Conservation (phyloP, 768 basidiomycete species). For the Lactifluus pinguis region DNA sequence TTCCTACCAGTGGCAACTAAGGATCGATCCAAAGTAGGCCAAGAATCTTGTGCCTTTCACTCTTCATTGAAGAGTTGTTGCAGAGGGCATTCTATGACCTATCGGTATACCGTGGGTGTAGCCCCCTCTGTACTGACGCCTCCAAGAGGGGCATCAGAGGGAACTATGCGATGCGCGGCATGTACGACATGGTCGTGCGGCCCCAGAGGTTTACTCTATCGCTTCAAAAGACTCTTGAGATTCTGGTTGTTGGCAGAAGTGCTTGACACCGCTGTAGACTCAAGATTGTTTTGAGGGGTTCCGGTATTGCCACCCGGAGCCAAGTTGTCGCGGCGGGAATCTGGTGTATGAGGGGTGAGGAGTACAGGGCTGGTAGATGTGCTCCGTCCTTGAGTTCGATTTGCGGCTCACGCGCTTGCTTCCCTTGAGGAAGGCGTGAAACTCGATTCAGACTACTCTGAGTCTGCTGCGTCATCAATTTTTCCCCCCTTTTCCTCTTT, state of each 20-base stretch:
- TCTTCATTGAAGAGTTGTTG: background rate
- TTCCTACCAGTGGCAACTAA: background rate
- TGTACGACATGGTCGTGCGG: background rate
- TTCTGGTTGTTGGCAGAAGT: too few species aligned
- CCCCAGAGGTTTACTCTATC: background rate
- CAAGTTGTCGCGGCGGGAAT: background rate
- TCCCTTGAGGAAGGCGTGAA: constrained; percentile 25
- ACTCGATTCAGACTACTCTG: constrained; percentile 71
- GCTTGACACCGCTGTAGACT: too few species aligned
- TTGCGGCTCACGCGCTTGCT: constrained; percentile 41
- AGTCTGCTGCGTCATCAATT: constrained; percentile 38
- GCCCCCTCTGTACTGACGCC: background rate
- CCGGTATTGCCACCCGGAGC: background rate
- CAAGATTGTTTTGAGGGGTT: background rate
- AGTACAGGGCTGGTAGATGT: constrained; percentile 6
- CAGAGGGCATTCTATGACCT: background rate
- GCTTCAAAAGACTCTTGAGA: background rate
- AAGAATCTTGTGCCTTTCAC: background rate
- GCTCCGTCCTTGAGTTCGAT: constrained; percentile 54
- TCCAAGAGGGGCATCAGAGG: background rate
- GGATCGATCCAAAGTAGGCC: background rate
- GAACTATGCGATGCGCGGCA: background rate
- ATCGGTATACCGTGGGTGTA: background rate
- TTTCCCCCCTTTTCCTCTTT: constrained; percentile 26
- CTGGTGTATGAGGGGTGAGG: constrained; percentile 20